Conservation (phyloP, 169 alveolate genomes). For the Cryptosporidium tyzzeri region DNA sequence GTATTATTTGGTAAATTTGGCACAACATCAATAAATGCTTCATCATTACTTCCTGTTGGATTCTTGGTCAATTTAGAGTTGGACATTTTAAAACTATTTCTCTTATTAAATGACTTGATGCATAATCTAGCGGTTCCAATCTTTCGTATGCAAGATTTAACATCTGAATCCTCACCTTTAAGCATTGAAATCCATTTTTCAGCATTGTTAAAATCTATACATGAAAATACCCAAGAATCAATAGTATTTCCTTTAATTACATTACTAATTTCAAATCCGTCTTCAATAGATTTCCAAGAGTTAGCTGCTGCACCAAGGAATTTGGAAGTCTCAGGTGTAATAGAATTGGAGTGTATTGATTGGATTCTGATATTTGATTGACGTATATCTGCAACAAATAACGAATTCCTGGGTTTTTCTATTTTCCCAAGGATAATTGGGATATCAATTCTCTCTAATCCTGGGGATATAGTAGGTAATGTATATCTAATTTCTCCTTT, state of each 20-base stretch:
- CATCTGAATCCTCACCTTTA: conserved; percentile 51
- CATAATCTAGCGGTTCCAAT: conserved; percentile 56
- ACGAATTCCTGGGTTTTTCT: conserved; percentile 53
- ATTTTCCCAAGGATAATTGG: conserved; percentile 53
- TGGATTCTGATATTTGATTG: conserved; percentile 58
- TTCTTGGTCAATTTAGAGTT: neutral
- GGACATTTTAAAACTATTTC: conserved; percentile 2
- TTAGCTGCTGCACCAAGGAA: conserved; percentile 42
- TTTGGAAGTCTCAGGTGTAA: conserved; percentile 49
- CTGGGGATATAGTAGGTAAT: conserved; percentile 44
- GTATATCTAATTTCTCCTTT: neutral
- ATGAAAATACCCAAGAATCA: conserved; percentile 67
- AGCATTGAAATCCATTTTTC: conserved; percentile 74
- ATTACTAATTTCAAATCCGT: conserved; percentile 67
- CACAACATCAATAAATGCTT: conserved; percentile 25
- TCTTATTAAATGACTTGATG: conserved; percentile 1
- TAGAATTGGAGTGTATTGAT: conserved; percentile 50
- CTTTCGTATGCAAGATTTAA: conserved; percentile 40
- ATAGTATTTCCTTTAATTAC: conserved; percentile 45
- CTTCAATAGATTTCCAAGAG: conserved; percentile 37
- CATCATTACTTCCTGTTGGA: neutral
- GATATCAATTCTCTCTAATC: conserved; percentile 34
- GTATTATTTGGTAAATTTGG: conserved; percentile 27
- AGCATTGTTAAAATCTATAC: conserved; percentile 32
- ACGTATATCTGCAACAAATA: conserved; percentile 68